phyloP scores from a whole-genome alignment of 1,284 basidiomycete species.

The Melanopsichium pennsylvanicum region DNA sequence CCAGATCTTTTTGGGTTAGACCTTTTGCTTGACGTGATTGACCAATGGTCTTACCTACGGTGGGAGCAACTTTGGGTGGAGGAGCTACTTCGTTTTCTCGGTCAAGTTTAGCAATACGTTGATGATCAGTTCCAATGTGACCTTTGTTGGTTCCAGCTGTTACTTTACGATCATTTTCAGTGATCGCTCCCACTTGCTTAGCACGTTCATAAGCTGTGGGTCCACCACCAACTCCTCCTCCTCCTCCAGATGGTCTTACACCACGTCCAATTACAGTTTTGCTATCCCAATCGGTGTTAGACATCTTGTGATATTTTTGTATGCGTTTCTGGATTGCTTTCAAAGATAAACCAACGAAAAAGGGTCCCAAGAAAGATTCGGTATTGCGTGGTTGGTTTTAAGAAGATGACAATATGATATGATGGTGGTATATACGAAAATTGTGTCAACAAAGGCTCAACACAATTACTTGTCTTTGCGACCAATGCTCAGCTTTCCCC shows the following conservation, averaged over 20 bases:
- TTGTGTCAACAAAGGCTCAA: too few relatives aligned
- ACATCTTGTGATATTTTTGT: conserved; percentile 14
- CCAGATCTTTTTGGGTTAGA: conserved; percentile 91
- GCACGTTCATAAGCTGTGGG: conserved; percentile 64
- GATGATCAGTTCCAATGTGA: conserved; percentile 60
- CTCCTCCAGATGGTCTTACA: conserved; percentile 71
- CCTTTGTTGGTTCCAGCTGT: conserved; percentile 61
- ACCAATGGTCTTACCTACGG: conserved; percentile 87
- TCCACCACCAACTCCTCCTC: conserved; percentile 69
- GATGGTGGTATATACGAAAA: too few relatives aligned
- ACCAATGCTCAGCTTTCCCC: too few relatives aligned
- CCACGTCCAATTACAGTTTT: conserved; percentile 78
- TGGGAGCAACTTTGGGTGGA: conserved; percentile 80
- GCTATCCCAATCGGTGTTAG: conserved; percentile 53
- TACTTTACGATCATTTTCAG: conserved; percentile 68
- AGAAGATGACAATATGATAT: too few relatives aligned
- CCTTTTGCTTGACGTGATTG: conserved; percentile 79
- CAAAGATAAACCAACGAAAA: too few relatives aligned
- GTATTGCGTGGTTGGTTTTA: not conserved
- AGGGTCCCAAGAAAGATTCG: not conserved
- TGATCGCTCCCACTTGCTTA: conserved; percentile 67
- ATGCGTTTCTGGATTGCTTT: too few relatives aligned
- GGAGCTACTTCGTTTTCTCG: conserved; percentile 87
- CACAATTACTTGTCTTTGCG: too few relatives aligned
- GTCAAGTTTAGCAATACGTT: conserved; percentile 62